phyloP scores from a whole-genome alignment of 306 rosid genomes.

The Dryas drummondii region DNA sequence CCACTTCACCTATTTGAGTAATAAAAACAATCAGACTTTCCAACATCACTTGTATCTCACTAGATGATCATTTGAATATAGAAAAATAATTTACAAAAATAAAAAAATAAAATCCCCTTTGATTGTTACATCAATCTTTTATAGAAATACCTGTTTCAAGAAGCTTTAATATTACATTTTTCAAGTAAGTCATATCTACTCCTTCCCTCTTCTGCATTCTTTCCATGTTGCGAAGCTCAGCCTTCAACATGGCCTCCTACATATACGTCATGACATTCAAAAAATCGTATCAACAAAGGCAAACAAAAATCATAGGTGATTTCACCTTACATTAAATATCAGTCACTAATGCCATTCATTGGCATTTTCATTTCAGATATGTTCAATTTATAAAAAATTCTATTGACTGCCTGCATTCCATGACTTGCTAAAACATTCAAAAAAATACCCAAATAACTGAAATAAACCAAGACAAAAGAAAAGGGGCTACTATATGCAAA shows the following conservation, averaged over 20 bases:
- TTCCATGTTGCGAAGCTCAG: constrained; percentile 80
- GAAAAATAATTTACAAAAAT: neutral
- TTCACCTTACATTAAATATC: too few species aligned
- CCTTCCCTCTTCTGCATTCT: constrained; percentile 92
- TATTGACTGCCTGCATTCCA: neutral
- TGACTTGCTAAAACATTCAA: neutral
- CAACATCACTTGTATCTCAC: neutral
- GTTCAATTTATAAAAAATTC: neutral
- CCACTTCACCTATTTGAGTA: constrained; percentile 77
- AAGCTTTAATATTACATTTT: constrained; percentile 92
- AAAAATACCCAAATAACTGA: constrained; percentile 12
- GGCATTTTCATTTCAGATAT: neutral
- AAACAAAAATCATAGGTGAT: neutral
- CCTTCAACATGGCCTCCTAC: constrained; percentile 78
- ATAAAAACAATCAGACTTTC: constrained; percentile 12
- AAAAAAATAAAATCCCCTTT: neutral
- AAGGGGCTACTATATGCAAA: constrained; percentile 14
- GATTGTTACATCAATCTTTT: neutral
- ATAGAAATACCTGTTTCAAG: constrained; percentile 80
- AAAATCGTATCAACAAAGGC: neutral
- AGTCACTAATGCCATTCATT: neutral
- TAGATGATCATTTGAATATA: neutral
- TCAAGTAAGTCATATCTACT: constrained; percentile 90
- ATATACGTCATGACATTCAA: constrained; percentile 13
- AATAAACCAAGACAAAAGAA: neutral